Conservation (phyloP, 2,329 filamentous ascomycete species). For the Fusarium sp. region DNA sequence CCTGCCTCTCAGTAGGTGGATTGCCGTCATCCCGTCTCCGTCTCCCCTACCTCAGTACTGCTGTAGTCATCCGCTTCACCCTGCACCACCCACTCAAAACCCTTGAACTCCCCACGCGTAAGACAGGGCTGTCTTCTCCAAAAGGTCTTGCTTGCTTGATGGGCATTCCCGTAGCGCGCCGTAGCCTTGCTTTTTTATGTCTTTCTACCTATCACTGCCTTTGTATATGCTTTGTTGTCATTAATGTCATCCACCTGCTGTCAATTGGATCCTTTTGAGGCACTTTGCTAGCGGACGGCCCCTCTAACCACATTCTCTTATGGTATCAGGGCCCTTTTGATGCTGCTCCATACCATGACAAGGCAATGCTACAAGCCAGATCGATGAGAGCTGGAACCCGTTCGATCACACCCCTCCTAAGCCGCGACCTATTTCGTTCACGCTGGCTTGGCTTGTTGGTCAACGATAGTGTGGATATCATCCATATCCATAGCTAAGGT, state of each 20-base stretch:
- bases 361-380: constrained; percentile 5
- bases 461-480: neutral
- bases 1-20: neutral
- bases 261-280: neutral
- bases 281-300: neutral
- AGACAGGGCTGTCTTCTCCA: constrained; percentile 14
- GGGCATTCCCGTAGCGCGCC: constrained; percentile 8
- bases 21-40: constrained; percentile 32
- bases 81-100: constrained; percentile 26
- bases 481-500: neutral
- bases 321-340: constrained; percentile 6
- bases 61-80: constrained; percentile 10
- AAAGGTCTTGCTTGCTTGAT: constrained; percentile 3
- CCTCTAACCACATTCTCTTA: neutral
- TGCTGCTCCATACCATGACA: constrained; percentile 15
- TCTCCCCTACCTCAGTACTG: constrained; percentile 1
- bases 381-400: constrained; percentile 14
- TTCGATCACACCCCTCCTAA: constrained; percentile 22
- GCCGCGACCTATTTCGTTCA: neutral
- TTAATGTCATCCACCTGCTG: neutral
- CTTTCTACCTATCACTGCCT: neutral
- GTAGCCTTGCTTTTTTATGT: constrained; percentile 27
- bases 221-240: neutral
- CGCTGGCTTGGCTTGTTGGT: neutral
- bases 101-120: constrained; percentile 28